phyloP scores from a whole-genome alignment of 306 rosid genomes.

The Malus domestica region ASM211411v1 NC_041798.1:36967501-36968000 shows the following conservation, averaged over 20 bases:
- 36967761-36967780: constrained; percentile 90
- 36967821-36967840: constrained; percentile 93
- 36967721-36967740: constrained; percentile 99
- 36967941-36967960: constrained; percentile 88
- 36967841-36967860: constrained; percentile 87
- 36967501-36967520: neutral
- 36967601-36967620: constrained; percentile 96
- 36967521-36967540: neutral
- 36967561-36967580: constrained; percentile 63
- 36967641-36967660: constrained; percentile 61
- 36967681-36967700: constrained; percentile 70
- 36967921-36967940: constrained; percentile 79
- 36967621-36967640: constrained; percentile 66
- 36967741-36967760: constrained; percentile 89
- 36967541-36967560: constrained; percentile 35
- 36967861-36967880: constrained; percentile 70
- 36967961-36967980: constrained; percentile 71
- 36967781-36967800: constrained; percentile 89
- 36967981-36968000: constrained; percentile 76
- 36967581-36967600: constrained; percentile 78
- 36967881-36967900: constrained; percentile 75
- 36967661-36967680: constrained; percentile 93
- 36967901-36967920: constrained; percentile 88
- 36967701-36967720: constrained; percentile 84
- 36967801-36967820: constrained; percentile 87